Percentiles rank a stretch among this genome's conserved stretches.
phyloP scores from a whole-genome alignment of 768 basidiomycete genomes.

The Lactifluus volemus region DNA sequence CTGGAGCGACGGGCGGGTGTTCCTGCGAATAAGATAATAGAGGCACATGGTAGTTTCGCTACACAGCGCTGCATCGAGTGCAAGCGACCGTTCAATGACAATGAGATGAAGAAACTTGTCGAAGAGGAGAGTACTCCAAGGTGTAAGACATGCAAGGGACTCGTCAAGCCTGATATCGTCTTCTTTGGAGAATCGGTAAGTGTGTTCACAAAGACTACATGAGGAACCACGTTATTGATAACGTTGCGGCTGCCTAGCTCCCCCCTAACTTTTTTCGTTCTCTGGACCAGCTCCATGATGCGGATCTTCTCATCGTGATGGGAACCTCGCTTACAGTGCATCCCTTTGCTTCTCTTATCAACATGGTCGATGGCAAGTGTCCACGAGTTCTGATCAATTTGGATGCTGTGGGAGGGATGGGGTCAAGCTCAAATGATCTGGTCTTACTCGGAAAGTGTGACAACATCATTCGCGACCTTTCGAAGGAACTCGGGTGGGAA shows the following conservation, averaged over 20 bases:
- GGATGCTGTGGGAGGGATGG: slow-evolving; percentile 15
- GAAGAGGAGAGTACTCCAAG: slow-evolving; percentile 53
- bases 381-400: slow-evolving; percentile 20
- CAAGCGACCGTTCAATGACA: slow-evolving; percentile 44
- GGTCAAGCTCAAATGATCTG: slow-evolving; percentile 10
- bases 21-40: slow-evolving; percentile 64
- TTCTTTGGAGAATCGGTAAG: slow-evolving; percentile 80
- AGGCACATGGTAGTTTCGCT: slow-evolving; percentile 96
- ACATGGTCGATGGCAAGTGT: slow-evolving; percentile 5
- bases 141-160: slow-evolving; percentile 59
- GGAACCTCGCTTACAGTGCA: slow-evolving; percentile 20
- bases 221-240: background rate
- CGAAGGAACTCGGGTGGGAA: slow-evolving; percentile 18
- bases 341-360: slow-evolving; percentile 16
- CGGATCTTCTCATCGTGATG: slow-evolving; percentile 47
- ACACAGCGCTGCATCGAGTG: slow-evolving; percentile 79
- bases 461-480: slow-evolving; percentile 17
- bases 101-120: slow-evolving; percentile 60
- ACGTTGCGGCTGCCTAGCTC: slow-evolving; percentile 38
- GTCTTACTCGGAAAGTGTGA: slow-evolving; percentile 20
- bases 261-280: slow-evolving; percentile 58
- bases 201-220: background rate
- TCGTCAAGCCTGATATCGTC: slow-evolving; percentile 91
- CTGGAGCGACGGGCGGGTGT: slow-evolving; percentile 82
- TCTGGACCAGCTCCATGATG: slow-evolving; percentile 44